phyloP scores from a whole-genome alignment of 495 filamentous ascomycete species.

The Aspergillus sclerotioniger region DNA sequence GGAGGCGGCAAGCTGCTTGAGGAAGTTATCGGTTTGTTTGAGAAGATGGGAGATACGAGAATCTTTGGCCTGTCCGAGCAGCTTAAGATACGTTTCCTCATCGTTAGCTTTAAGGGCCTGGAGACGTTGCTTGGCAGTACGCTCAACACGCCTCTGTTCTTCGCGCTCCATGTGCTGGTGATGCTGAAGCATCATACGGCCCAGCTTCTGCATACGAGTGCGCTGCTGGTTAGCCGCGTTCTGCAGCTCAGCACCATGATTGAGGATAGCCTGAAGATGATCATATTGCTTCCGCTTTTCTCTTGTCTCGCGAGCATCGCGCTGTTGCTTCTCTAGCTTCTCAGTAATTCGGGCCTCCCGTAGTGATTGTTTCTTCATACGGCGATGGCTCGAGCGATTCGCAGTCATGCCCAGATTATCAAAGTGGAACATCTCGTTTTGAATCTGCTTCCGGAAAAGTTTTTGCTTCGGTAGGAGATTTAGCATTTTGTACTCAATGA shows the following conservation, averaged over 20 bases:
- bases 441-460: conserved; percentile 77
- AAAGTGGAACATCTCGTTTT: conserved; percentile 84
- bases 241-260: conserved; percentile 65
- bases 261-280: conserved; percentile 72
- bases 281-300: conserved; percentile 96
- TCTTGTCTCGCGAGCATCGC: conserved; percentile 86
- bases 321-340: conserved; percentile 97
- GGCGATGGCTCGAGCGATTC: conserved; percentile 81
- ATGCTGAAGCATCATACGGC: conserved; percentile 79
- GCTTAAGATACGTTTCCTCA: conserved; percentile 95
- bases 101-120: conserved; percentile 98
- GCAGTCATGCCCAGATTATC: conserved; percentile 94
- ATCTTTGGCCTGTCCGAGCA: conserved; percentile 97
- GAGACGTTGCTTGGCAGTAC: conserved; percentile 98
- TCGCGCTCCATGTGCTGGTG: conserved; percentile 98
- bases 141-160: conserved; percentile 94
- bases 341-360: conserved; percentile 97
- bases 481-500: conserved; percentile 91
- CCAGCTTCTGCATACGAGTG: conserved; percentile 75
- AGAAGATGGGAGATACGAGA: conserved; percentile 97
- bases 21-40: conserved; percentile 93
- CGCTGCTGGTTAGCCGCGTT: conserved; percentile 54
- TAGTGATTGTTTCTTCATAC: conserved; percentile 93
- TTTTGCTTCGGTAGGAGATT: conserved; percentile 81
- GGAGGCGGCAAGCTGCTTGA: conserved; percentile 89